A percentile compares a stretch with the other conserved stretches of the same genome.
Conservation (phyloP, 768 basidiomycete species). For the Mycena belliarum region DNA sequence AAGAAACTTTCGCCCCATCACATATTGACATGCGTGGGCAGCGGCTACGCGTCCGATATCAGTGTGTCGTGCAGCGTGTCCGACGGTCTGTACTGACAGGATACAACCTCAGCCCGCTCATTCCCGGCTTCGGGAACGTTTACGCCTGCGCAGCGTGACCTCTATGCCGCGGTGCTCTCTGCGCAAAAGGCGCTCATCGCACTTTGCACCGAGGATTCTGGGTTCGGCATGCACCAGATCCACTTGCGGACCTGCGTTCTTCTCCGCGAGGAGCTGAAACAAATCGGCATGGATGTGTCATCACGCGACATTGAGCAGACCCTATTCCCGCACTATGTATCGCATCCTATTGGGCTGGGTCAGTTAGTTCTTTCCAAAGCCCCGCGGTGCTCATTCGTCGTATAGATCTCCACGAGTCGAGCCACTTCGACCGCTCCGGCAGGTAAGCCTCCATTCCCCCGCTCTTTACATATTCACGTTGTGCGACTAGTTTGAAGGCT, state of each 20-base stretch:
- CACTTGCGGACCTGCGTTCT: slow-evolving; percentile 72
- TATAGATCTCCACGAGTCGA: slow-evolving; percentile 88
- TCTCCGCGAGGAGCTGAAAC: slow-evolving; percentile 70
- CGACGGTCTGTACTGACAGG: slow-evolving; percentile 6
- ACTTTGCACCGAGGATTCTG: slow-evolving; percentile 58
- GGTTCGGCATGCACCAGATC: slow-evolving; percentile 69
- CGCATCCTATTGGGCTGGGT: slow-evolving; percentile 93
- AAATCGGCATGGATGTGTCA: slow-evolving; percentile 70
- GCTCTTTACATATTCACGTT: neutral
- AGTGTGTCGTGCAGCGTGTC: slow-evolving; percentile 47
- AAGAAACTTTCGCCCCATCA: slow-evolving; percentile 19
- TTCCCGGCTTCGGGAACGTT: slow-evolving; percentile 87
- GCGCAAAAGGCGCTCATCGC: slow-evolving; percentile 69
- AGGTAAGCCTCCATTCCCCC: slow-evolving; percentile 39
- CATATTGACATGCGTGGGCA: slow-evolving; percentile 27
- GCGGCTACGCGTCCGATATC: slow-evolving; percentile 94
- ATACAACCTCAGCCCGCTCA: slow-evolving; percentile 64
- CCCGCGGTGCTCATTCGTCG: neutral
- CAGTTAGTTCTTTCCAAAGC: slow-evolving; percentile 23
- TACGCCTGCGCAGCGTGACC: slow-evolving; percentile 74
- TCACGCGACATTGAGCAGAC: slow-evolving; percentile 65
- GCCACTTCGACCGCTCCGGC: slow-evolving; percentile 53
- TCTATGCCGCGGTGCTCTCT: slow-evolving; percentile 78
- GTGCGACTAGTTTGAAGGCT: slow-evolving; percentile 54
- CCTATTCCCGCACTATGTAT: slow-evolving; percentile 90